A percentile compares a stretch with the other conserved stretches of the same genome.
These are phyloP conservation scores for Nakaseomyces kungkrabaensis DNA, from an alignment of 1,139 yeast species.

Conservation along the genomic window DNA sequence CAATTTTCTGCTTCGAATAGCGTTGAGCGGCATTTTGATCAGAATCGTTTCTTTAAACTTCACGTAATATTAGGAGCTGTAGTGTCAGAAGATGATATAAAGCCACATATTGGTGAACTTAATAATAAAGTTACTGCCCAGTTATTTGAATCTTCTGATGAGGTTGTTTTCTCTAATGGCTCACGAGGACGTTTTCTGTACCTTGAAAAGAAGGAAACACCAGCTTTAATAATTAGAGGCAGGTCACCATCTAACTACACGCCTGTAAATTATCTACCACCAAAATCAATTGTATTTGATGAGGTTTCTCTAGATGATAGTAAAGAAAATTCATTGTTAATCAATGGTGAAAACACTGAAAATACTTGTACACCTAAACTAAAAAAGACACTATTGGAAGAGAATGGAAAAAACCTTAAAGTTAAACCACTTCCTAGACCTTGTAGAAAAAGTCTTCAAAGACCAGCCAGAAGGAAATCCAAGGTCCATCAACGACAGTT, in stretches of 20 bases:
- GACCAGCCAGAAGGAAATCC: background rate
- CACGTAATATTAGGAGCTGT: conserved; percentile 48
- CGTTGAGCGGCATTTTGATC: conserved; percentile 39
- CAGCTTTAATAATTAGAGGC: conserved; percentile 57
- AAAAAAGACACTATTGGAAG: background rate
- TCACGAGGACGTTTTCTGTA: conserved; percentile 19
- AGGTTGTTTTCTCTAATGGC: conserved; percentile 7
- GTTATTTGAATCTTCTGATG: conserved; percentile 6
- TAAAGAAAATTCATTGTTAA: background rate
- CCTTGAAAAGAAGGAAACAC: conserved; percentile 41
- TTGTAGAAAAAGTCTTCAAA: background rate
- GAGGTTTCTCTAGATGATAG: background rate
- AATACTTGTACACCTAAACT: background rate
- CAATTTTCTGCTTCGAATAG: conserved; percentile 57
- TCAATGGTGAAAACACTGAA: background rate
- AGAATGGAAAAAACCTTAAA: background rate
- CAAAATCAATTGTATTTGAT: conserved; percentile 1
- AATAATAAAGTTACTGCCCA: background rate
- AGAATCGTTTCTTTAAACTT: conserved; percentile 42
- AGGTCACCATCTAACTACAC: conserved; percentile 56
- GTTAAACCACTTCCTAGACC: background rate
- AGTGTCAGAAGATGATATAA: conserved; percentile 13
- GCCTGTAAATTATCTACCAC: conserved; percentile 7
- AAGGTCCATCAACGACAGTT: background rate
- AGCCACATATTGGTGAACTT: background rate